These are phyloP conservation scores for Asclepias syriaca DNA, from an alignment of 257 asterid genomes.

Conservation along the genomic window DNA sequence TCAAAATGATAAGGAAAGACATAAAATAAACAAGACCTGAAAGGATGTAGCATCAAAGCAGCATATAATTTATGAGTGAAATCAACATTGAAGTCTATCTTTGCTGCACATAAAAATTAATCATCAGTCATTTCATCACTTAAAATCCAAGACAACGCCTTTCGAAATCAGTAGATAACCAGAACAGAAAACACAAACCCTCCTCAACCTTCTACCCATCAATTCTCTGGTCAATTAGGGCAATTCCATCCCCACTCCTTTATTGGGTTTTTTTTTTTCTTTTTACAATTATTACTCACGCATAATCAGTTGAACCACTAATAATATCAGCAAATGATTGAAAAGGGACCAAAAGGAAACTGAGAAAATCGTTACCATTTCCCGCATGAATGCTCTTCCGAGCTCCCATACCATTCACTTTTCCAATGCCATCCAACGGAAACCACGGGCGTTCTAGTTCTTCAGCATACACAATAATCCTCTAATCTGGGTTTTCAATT, in stretches of 20 bases:
- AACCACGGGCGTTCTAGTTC: background rate
- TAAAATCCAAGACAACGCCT: background rate
- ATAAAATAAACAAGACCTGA: slow-evolving; percentile 44
- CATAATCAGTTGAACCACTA: background rate
- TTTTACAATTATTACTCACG: background rate
- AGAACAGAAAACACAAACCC: background rate
- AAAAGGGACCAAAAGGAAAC: background rate
- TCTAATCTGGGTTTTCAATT: background rate
- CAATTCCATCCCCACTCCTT: background rate
- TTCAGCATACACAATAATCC: background rate
- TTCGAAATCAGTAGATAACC: background rate
- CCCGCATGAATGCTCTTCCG: slow-evolving; percentile 94
- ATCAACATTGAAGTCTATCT: slow-evolving; percentile 94
- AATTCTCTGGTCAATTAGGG: background rate
- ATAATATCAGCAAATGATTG: background rate
- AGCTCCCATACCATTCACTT: slow-evolving; percentile 77
- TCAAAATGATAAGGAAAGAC: background rate
- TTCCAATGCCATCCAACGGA: background rate
- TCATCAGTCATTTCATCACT: background rate
- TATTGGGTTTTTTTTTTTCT: background rate
- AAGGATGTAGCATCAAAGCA: slow-evolving; percentile 75
- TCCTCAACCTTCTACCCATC: background rate
- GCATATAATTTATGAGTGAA: slow-evolving; percentile 90
- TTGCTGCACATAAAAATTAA: slow-evolving; percentile 49
- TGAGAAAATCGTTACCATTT: slow-evolving; percentile 44